Evolutionary conservation across 257 asterid genomes (phyloP), one percentile per base, ranked within the genome.

Genomic region (Ilex asprella): DNA sequence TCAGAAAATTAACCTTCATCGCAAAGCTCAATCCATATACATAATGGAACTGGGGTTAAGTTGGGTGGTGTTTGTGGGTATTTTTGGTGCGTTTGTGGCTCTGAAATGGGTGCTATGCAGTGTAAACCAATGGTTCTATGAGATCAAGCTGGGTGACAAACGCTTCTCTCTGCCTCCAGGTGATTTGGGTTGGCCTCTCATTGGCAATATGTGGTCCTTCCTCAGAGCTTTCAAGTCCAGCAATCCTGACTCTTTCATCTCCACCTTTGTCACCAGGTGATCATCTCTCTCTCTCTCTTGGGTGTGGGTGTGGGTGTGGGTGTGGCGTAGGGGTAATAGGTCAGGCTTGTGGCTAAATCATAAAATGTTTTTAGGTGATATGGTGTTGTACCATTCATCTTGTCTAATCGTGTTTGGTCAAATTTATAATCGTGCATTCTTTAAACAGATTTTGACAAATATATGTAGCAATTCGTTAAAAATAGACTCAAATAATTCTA

Each of bases 151-250:
- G 71, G 87, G 88, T 10, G 56, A 65, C 10, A 77, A 76, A 55
- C 81, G 69, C 13, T 68, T 67, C 60, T 65, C 75, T 6, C 76
- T 93, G 67, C 99, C 99, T 46, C 99, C 99, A 0, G 97, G 99
- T 62, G 99, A 92, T 76, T 78, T 84, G 16, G 99, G 99, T 0
- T 89, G 88, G 94, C 99, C 99, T 30, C 82, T 86, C 64, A 79
- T 93, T 64, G 99, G 99, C 31, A 85, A 80, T 27, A 93, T 93
- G 99, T 79, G 82, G 86, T 75, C 97, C 59, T 93, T 93, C 61
- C 95, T 93, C 68, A 66, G 81, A 56, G 97, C 96, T 67, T 89
- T 85, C 87, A 89, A 85, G 78, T 75, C 86, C 61, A 12, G 58
- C 46, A 60, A 63, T 43, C 96, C 99, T 59, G 99, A 93, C 55